These are phyloP conservation scores for Fusarium sp. DNA, from an alignment of 2,329 filamentous ascomycete genomes.

Conservation along the genomic window DNA sequence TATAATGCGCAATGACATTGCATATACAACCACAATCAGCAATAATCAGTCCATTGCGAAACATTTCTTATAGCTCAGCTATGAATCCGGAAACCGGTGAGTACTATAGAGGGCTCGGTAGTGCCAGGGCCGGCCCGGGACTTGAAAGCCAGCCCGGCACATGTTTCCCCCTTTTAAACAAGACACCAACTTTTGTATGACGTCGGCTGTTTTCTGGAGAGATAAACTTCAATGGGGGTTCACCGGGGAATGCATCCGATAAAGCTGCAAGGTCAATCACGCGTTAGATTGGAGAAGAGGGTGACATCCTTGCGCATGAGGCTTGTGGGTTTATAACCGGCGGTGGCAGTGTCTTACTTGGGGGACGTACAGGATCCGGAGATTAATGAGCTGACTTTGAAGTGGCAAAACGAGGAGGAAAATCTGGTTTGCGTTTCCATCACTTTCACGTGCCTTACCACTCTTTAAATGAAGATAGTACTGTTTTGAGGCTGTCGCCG, in stretches of 20 bases:
- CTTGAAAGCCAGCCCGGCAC: background rate
- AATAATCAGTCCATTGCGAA: conserved; percentile 3
- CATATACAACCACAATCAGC: background rate
- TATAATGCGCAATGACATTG: background rate
- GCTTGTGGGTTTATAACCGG: conserved; percentile 3
- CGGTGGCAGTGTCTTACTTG: conserved; percentile 7
- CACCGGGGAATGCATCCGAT: conserved; percentile 2
- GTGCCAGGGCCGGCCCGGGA: conserved; percentile 4
- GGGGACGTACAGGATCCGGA: background rate
- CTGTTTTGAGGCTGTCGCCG: background rate
- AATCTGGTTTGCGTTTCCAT: background rate
- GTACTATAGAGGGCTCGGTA: background rate
- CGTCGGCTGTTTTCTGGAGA: background rate
- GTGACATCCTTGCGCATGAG: background rate
- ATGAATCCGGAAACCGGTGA: background rate
- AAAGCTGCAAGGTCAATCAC: background rate
- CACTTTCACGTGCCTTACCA: background rate
- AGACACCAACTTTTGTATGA: background rate
- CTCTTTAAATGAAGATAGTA: background rate
- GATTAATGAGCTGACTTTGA: background rate
- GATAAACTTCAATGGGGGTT: background rate
- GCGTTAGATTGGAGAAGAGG: background rate
- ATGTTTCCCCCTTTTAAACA: background rate
- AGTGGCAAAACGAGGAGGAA: background rate
- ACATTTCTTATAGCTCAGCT: background rate